phyloP scores from a whole-genome alignment of 2,329 filamentous ascomycete species.

The Pestalotiopsis sp. region DNA sequence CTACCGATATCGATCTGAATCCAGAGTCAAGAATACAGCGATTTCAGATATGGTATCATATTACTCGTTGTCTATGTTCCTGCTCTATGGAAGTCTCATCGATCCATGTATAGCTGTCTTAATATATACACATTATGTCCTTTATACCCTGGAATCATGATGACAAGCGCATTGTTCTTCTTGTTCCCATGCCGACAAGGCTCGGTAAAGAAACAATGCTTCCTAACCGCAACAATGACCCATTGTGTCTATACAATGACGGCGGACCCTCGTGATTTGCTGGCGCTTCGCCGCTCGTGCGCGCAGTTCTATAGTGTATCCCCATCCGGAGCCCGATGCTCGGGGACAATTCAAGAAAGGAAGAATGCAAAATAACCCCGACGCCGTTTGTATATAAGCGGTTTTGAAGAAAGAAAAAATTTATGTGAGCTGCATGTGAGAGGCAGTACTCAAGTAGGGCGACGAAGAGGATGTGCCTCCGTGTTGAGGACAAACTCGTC shows the following conservation, averaged over 20 bases:
- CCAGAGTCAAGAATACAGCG: not conserved
- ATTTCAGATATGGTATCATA: not conserved
- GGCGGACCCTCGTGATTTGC: not conserved
- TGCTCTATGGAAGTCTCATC: not conserved
- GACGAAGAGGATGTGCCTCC: conserved; percentile 48
- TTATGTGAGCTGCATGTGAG: not conserved
- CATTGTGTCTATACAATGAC: not conserved
- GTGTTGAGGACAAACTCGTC: conserved; percentile 69
- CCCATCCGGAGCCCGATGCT: not conserved
- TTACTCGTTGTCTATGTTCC: not conserved
- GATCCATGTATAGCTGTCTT: not conserved
- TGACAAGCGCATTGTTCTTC: not conserved
- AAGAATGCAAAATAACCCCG: not conserved
- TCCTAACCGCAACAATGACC: not conserved
- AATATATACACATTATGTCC: not conserved
- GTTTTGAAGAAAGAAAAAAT: not conserved
- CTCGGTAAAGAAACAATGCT: not conserved
- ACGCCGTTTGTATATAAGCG: not conserved
- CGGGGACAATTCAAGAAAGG: not conserved
- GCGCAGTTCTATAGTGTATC: not conserved
- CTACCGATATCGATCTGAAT: not conserved
- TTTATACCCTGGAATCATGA: not conserved
- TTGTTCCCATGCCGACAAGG: not conserved
- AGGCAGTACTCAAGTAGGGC: conserved; percentile 13
- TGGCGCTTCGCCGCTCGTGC: not conserved